Conservation (phyloP, 2,329 filamentous ascomycete species). For the Didymella keratinophila region DNA sequence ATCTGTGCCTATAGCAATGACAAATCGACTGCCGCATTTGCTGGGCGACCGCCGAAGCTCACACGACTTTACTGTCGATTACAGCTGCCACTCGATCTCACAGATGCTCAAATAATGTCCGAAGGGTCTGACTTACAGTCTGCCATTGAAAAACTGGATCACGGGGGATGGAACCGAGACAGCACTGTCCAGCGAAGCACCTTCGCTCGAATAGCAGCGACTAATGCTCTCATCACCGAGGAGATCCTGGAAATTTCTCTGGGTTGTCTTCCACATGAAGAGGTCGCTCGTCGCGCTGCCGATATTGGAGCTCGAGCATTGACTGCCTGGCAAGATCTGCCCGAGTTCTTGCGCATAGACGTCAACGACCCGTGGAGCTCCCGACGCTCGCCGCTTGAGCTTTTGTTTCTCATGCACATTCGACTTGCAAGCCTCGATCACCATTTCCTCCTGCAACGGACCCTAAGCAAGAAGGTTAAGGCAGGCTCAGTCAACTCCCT, state of each 20-base stretch:
- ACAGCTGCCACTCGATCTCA: constrained; percentile 63
- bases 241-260: constrained; percentile 67
- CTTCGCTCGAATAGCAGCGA: constrained; percentile 56
- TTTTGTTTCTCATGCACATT: constrained; percentile 55
- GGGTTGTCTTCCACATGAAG: constrained; percentile 45
- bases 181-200: constrained; percentile 57
- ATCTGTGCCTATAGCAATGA: constrained; percentile 52
- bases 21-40: constrained; percentile 61
- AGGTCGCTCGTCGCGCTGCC: constrained; percentile 50
- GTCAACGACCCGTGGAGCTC: constrained; percentile 26
- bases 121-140: constrained; percentile 53
- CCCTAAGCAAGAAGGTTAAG: constrained; percentile 58
- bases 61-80: constrained; percentile 63
- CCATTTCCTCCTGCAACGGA: constrained; percentile 65
- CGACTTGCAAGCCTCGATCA: constrained; percentile 64
- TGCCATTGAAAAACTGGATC: constrained; percentile 55
- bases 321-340: constrained; percentile 35
- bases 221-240: constrained; percentile 61
- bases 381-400: constrained; percentile 49
- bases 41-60: constrained; percentile 63
- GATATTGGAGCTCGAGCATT: constrained; percentile 37
- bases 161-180: constrained; percentile 61
- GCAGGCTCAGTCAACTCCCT: constrained; percentile 38
- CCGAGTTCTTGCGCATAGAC: constrained; percentile 39
- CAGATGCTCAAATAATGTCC: constrained; percentile 58